Evolutionary conservation across 768 basidiomycete species (phyloP).

Genomic region (Gloeopeniophorella convolvens): DNA sequence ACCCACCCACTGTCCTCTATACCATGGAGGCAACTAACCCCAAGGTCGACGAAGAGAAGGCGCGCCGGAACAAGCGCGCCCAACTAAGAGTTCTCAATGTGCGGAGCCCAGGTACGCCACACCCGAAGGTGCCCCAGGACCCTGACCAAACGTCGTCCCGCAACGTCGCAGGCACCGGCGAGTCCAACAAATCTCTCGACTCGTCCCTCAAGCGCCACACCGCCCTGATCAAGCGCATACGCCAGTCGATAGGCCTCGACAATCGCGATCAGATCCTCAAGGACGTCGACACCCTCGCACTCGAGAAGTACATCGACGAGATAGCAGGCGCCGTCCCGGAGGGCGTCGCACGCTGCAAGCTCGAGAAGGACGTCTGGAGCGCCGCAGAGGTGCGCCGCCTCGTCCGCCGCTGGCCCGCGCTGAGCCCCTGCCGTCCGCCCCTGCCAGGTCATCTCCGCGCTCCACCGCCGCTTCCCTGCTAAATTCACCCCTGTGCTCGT

Average conservation of each 20-base stretch:
- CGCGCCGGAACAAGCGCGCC: constrained; percentile 49
- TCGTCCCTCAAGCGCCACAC: constrained; percentile 96
- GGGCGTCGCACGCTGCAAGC: constrained; percentile 81
- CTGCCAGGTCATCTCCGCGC: constrained; percentile 74
- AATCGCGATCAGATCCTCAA: constrained; percentile 85
- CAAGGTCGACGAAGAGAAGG: constrained; percentile 45
- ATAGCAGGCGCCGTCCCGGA: constrained; percentile 83
- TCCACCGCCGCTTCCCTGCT: constrained; percentile 82
- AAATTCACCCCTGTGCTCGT: constrained; percentile 72
- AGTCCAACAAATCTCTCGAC: constrained; percentile 66
- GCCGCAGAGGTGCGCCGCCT: constrained; percentile 73
- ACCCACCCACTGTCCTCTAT: not conserved
- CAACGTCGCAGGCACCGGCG: constrained; percentile 42
- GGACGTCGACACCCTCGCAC: constrained; percentile 81
- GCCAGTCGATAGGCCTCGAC: constrained; percentile 76
- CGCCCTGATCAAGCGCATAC: constrained; percentile 88
- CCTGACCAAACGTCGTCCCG: not conserved
- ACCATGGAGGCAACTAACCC: constrained; percentile 11
- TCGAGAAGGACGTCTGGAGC: constrained; percentile 86
- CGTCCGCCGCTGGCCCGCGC: not conserved
- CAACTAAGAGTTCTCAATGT: constrained; percentile 54
- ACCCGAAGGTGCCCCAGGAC: constrained; percentile 37
- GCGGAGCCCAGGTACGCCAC: constrained; percentile 30
- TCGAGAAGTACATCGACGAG: constrained; percentile 97
- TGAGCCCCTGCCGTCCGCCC: constrained; percentile 4